Conservation (phyloP, 208 protist genomes). For the Strigomonas culicis region DNA sequence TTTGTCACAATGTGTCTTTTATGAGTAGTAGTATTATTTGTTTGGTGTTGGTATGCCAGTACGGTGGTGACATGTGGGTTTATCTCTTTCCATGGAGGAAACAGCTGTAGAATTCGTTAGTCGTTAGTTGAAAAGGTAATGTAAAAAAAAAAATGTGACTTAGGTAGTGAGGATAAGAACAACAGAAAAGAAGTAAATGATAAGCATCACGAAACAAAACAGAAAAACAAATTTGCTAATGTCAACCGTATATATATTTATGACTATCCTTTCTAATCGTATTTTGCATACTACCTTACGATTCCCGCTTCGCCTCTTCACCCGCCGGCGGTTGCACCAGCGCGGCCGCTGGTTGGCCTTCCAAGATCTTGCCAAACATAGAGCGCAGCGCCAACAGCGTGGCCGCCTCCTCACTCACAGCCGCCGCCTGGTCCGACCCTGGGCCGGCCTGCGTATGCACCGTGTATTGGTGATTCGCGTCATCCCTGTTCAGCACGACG, state of each 20-base stretch:
- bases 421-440: not conserved
- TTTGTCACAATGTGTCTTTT: not conserved
- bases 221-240: slow-evolving; percentile 7
- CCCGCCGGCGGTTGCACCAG: no score
- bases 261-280: no score
- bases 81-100: not conserved
- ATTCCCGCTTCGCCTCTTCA: no score
- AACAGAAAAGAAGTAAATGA: slow-evolving; percentile 12
- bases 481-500: not conserved
- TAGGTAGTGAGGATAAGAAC: not conserved
- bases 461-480: not conserved
- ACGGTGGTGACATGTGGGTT: not conserved
- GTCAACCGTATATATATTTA: no score
- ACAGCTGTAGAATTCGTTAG: no score
- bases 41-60: not conserved
- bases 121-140: not conserved
- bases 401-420: not conserved
- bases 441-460: not conserved
- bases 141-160: slow-evolving; percentile 1
- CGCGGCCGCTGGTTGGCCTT: no score
- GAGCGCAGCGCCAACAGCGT: not conserved
- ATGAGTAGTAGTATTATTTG: slow-evolving; percentile 2
- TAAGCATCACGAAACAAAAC: slow-evolving; percentile 16
- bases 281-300: no score
- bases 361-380: no score